These are phyloP conservation scores for Fusarium mundagurra DNA, from an alignment of 2,329 filamentous ascomycete genomes.

Conservation along the genomic window DNA sequence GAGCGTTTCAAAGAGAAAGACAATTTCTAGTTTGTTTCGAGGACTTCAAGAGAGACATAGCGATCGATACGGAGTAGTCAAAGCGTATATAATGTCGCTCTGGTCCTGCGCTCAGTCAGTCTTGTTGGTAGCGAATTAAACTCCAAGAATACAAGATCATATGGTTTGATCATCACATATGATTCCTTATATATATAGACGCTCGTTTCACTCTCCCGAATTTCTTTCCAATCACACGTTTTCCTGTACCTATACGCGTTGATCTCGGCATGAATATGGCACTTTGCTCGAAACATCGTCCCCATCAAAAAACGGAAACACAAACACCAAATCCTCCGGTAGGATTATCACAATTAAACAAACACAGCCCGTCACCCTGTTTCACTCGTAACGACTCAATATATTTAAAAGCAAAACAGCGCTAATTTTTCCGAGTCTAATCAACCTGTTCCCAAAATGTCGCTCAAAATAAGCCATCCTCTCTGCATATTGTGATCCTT, in stretches of 20 bases:
- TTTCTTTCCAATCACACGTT: neutral
- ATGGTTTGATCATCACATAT: neutral
- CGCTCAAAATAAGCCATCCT: neutral
- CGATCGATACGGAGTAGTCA: too few relatives aligned
- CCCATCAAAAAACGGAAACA: conserved; percentile 9
- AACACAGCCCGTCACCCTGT: neutral
- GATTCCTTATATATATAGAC: neutral
- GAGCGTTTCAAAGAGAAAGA: conserved; percentile 5
- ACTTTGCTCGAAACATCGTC: conserved; percentile 20
- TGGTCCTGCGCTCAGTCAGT: neutral
- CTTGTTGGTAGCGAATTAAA: neutral
- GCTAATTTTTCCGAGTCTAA: neutral
- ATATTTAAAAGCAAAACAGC: neutral
- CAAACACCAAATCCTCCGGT: conserved; percentile 25
- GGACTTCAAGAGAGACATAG: neutral
- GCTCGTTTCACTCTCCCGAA: neutral
- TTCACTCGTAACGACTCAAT: neutral
- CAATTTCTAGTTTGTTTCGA: conserved; percentile 7
- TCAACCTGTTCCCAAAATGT: neutral
- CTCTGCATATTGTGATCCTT: conserved; percentile 12
- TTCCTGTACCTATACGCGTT: neutral
- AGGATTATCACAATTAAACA: conserved; percentile 21
- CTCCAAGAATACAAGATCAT: neutral
- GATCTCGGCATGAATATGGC: conserved; percentile 15
- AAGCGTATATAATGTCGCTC: neutral